phyloP scores from a whole-genome alignment of 2,329 filamentous ascomycete genomes.

The Fusarium sterilihyphosum region DNA sequence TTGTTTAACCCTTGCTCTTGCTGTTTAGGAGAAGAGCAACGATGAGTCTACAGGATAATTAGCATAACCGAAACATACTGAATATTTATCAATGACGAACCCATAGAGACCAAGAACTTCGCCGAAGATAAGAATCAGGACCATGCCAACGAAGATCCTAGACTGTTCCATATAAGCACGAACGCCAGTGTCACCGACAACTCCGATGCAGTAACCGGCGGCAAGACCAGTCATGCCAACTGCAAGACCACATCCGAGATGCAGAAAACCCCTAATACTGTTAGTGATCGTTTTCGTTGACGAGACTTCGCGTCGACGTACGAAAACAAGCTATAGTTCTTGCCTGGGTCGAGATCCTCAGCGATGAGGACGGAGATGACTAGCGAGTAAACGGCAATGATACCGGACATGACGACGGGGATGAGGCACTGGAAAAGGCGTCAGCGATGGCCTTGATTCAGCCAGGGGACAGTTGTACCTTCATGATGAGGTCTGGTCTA shows the following conservation, averaged over 20 bases:
- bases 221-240: constrained; percentile 93
- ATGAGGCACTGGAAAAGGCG: constrained; percentile 73
- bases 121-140: constrained; percentile 97
- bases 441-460: constrained; percentile 16
- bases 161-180: constrained; percentile 97
- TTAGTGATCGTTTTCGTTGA: constrained; percentile 27
- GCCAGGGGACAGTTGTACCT: constrained; percentile 60
- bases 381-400: constrained; percentile 96
- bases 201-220: constrained; percentile 94
- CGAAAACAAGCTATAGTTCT: constrained; percentile 85
- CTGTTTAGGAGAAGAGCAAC: constrained; percentile 94
- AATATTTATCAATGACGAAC: constrained; percentile 61
- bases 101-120: constrained; percentile 97
- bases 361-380: constrained; percentile 97
- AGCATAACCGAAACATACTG: constrained; percentile 9
- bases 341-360: constrained; percentile 81
- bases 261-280: constrained; percentile 80
- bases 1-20: constrained; percentile 71
- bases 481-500: constrained; percentile 89
- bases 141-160: constrained; percentile 97
- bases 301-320: constrained; percentile 53
- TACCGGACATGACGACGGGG: constrained; percentile 97
- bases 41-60: constrained; percentile 72
- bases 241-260: constrained; percentile 88
- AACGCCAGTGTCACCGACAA: constrained; percentile 94